Evolutionary conservation across 108 stramenopile genomes (phyloP).

Genomic region (Skeletonema tropicum): DNA sequence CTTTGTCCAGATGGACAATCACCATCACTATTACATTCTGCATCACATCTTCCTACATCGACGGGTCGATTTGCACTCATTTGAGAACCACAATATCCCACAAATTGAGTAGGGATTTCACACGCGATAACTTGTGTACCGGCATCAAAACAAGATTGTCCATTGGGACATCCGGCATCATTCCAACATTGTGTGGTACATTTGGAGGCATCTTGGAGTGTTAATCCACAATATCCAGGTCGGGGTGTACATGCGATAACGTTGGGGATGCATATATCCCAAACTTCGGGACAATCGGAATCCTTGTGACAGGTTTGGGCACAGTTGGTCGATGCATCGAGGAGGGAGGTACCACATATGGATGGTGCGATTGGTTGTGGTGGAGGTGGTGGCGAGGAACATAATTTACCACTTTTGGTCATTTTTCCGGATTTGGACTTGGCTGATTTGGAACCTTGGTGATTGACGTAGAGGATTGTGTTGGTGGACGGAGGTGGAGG

Average conservation of each 20-base stretch:
- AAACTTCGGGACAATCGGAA: not conserved
- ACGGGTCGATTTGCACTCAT: not conserved
- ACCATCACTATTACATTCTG: not conserved
- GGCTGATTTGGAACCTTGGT: not conserved
- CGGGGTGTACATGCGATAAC: not conserved
- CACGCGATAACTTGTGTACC: too few species aligned
- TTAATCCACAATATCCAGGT: too few species aligned
- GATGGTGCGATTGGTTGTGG: not conserved
- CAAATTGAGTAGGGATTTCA: too few species aligned
- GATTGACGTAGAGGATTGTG: not conserved
- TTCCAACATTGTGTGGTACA: too few species aligned
- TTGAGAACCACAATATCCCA: not conserved
- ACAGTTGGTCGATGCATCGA: conserved; percentile 14
- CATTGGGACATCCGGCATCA: too few species aligned
- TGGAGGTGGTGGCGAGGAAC: not conserved
- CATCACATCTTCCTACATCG: not conserved
- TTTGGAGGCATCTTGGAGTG: too few species aligned
- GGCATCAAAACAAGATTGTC: too few species aligned
- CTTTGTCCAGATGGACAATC: conserved; percentile 8
- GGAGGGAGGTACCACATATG: conserved; percentile 9
- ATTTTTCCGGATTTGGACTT: conserved; percentile 6
- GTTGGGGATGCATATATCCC: not conserved
- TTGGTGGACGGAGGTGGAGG: not conserved
- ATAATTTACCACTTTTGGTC: conserved; percentile 19
- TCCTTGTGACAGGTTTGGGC: not conserved